phyloP scores from a whole-genome alignment of 2,329 filamentous ascomycete genomes.

The Sporothrix dimorphospora region DNA sequence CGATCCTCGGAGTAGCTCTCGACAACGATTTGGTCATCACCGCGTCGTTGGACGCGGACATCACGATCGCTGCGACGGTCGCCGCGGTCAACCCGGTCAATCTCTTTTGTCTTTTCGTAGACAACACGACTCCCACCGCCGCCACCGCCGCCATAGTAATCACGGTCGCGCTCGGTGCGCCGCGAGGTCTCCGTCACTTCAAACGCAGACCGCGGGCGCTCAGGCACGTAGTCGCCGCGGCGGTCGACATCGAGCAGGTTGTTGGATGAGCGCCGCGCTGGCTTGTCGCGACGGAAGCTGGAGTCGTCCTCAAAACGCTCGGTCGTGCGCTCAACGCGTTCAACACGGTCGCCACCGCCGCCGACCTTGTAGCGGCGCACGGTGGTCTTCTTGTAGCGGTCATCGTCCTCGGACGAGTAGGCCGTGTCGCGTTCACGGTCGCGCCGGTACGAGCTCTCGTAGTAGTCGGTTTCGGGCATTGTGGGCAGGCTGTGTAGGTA shows the following conservation, averaged over 20 bases:
- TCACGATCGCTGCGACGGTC: slow-evolving; percentile 43
- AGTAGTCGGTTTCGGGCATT: slow-evolving; percentile 36
- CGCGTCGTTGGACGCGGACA: slow-evolving; percentile 47
- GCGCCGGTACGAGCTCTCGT: slow-evolving; percentile 28
- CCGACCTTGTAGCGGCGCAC: slow-evolving; percentile 58
- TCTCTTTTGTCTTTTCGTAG: slow-evolving; percentile 50
- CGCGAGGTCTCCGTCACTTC: slow-evolving; percentile 44
- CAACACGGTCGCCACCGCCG: slow-evolving; percentile 46
- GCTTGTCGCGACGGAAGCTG: slow-evolving; percentile 49
- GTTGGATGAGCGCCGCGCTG: slow-evolving; percentile 37
- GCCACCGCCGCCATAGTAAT: slow-evolving; percentile 33
- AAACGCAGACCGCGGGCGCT: slow-evolving; percentile 56
- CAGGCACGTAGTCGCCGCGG: slow-evolving; percentile 49
- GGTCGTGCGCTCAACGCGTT: slow-evolving; percentile 41
- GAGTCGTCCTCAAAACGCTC: slow-evolving; percentile 45
- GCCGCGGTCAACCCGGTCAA: slow-evolving; percentile 38
- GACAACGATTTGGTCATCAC: slow-evolving; percentile 52
- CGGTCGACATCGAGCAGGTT: slow-evolving; percentile 49
- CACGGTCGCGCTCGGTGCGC: slow-evolving; percentile 36
- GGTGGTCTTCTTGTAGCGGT: slow-evolving; percentile 49
- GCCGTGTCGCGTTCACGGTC: slow-evolving; percentile 22
- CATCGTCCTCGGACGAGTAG: slow-evolving; percentile 44
- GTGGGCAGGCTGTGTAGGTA: slow-evolving; percentile 39
- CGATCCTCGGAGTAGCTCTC: slow-evolving; percentile 58
- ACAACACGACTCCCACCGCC: slow-evolving; percentile 40